These are phyloP conservation scores for Scytalidium sp. DNA, from an alignment of 2,329 filamentous ascomycete genomes.

Conservation along the genomic window DNA sequence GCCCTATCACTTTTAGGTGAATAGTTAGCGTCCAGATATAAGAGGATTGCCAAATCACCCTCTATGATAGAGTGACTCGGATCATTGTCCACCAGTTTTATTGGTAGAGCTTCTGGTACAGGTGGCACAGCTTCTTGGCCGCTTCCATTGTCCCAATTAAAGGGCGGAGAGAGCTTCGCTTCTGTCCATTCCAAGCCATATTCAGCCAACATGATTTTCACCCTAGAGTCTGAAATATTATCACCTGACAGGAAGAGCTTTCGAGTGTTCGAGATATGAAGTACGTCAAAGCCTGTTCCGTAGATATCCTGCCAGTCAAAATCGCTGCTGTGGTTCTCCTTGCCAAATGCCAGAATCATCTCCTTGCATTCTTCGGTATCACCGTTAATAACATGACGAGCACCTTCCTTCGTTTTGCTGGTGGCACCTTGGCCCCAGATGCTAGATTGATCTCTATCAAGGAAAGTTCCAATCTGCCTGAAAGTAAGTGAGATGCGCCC, in stretches of 20 bases:
- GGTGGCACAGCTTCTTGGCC: constrained; percentile 12
- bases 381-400: constrained; percentile 66
- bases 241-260: constrained; percentile 48
- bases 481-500: constrained; percentile 92
- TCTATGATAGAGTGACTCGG: constrained; percentile 40
- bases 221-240: constrained; percentile 42
- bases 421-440: constrained; percentile 95
- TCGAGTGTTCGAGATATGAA: constrained; percentile 51
- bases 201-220: constrained; percentile 49
- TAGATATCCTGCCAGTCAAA: constrained; percentile 78
- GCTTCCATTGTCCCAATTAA: constrained; percentile 24
- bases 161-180: constrained; percentile 20
- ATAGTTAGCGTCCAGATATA: constrained; percentile 58
- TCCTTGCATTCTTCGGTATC: constrained; percentile 60
- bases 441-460: constrained; percentile 56
- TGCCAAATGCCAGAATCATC: constrained; percentile 77
- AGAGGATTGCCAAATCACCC: constrained; percentile 51
- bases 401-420: constrained; percentile 59
- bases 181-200: constrained; percentile 38
- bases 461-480: constrained; percentile 81
- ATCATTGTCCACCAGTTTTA: constrained; percentile 57
- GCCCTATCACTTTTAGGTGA: constrained; percentile 18
- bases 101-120: constrained; percentile 22
- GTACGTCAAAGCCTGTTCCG: constrained; percentile 78
- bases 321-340: constrained; percentile 71